Conservation (phyloP, 257 asterid genomes). For the Nicotiana otophora region DNA sequence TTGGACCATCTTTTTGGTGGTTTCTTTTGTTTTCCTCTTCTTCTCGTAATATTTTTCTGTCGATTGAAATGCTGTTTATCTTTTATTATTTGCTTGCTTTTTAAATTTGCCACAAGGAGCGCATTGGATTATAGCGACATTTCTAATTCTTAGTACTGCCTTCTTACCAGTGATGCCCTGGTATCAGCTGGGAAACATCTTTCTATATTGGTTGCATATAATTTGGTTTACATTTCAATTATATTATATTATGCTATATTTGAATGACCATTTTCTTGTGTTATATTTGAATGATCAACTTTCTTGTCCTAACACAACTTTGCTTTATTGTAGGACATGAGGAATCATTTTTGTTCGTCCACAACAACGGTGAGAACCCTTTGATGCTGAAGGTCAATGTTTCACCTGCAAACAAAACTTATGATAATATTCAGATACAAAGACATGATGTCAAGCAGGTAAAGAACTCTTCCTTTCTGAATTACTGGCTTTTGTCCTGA, state of each 20-base stretch:
- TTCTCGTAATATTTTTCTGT: background rate
- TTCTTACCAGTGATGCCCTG: background rate
- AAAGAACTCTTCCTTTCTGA: background rate
- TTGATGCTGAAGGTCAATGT: constrained; percentile 18
- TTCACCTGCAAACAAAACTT: constrained; percentile 17
- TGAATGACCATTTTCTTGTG: background rate
- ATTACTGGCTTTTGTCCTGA: background rate
- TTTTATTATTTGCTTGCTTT: background rate
- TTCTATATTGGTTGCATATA: background rate
- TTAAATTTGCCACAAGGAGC: background rate
- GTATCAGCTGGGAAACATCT: background rate
- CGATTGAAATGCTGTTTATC: background rate
- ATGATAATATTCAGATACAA: constrained; percentile 16
- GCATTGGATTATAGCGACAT: background rate
- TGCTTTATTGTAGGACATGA: constrained; percentile 12
- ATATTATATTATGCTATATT: background rate
- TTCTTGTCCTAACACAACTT: background rate
- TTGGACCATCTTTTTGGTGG: background rate
- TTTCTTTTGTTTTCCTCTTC: background rate
- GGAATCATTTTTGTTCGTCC: constrained; percentile 19
- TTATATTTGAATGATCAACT: background rate
- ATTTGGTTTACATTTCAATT: background rate
- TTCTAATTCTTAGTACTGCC: background rate
- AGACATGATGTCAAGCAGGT: constrained; percentile 48
- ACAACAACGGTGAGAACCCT: constrained; percentile 18